These are phyloP conservation scores for Epichloe scottii DNA, from an alignment of 2,329 filamentous ascomycete species.

Conservation along the genomic window DNA sequence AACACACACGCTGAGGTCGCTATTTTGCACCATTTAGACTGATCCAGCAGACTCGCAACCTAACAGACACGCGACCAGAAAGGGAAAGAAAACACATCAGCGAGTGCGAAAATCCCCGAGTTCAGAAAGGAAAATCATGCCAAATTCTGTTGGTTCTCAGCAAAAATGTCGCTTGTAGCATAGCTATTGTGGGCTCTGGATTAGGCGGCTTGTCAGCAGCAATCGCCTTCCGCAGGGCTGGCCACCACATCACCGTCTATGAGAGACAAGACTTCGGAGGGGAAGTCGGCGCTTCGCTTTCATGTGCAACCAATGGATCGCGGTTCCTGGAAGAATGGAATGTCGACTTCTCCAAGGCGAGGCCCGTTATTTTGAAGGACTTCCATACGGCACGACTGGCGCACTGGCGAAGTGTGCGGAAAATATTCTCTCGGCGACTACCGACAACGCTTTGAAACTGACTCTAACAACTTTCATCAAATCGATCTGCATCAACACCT, in stretches of 20 bases:
- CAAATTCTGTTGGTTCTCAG: not conserved
- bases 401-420: conserved; percentile 45
- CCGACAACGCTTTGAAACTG: conserved; percentile 33
- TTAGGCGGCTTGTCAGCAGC: conserved; percentile 27
- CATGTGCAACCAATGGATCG: conserved; percentile 51
- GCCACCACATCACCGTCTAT: conserved; percentile 41
- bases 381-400: conserved; percentile 54
- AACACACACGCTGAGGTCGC: not conserved
- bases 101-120: not conserved
- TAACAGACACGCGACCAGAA: not conserved
- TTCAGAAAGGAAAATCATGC: conserved; percentile 1
- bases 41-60: not conserved
- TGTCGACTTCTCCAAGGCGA: conserved; percentile 44
- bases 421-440: conserved; percentile 49
- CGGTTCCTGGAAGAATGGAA: conserved; percentile 51
- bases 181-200: conserved; percentile 26
- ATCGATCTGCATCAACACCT: too few species aligned
- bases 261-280: conserved; percentile 49
- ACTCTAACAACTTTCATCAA: too few species aligned
- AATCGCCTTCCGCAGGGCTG: conserved; percentile 26
- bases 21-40: not conserved
- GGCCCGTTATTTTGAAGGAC: conserved; percentile 45
- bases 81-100: not conserved
- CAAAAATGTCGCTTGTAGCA: conserved; percentile 14
- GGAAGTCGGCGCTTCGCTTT: conserved; percentile 52